Base-by-base conservation (phyloP, 257 asterid species). In the Gentiana straminea region DNA sequence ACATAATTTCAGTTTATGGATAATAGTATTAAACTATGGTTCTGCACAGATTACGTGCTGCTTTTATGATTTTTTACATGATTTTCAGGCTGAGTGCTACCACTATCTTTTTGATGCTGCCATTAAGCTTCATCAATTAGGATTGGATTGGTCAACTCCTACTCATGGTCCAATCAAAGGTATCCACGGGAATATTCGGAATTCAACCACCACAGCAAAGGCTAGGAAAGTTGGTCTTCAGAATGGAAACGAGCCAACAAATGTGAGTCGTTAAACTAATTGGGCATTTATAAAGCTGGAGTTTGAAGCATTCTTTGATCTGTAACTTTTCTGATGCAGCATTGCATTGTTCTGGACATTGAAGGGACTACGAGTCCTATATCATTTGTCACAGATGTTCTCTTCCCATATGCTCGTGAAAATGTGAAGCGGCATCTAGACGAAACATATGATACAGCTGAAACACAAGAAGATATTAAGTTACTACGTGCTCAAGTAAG, bases 71-170 rank as follows among this genome's bases (percentile, higher is more conserved):
- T 63, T 61, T 33, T 56, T 54, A 64, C 60, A 49, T 61, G 38
- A 56, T 63, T 44, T 68, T 58, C 84, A 89, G 97, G 80, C 99
- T 60, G 97, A 93, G 70, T 80, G 95, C 76, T 93, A 88, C 74
- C 95, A 88, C 78, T 93, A 88, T 71, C 94, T 86, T 60, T 93
- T 93, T 66, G 99, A 89, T 78, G 97, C 97, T 67, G 95, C 99
- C 60, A 84, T 88, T 76, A 89, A 86, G 73, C 99, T 93, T 59
- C 89, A 82, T 63, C 97, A 86, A 63, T 69, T 89, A 64, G 97
- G 99, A 66, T 58, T 93, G 65, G 95, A 86, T 74, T 93, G 85
- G 77, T 73, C 99, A 35, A 80, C 92, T 64, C 96, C 99, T 32
- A 58, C 70, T 64, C 95, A 92, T 13, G 92, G 94, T 63, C 86